Conservation (phyloP, 257 asterid genomes). For the Lantana camara region DNA sequence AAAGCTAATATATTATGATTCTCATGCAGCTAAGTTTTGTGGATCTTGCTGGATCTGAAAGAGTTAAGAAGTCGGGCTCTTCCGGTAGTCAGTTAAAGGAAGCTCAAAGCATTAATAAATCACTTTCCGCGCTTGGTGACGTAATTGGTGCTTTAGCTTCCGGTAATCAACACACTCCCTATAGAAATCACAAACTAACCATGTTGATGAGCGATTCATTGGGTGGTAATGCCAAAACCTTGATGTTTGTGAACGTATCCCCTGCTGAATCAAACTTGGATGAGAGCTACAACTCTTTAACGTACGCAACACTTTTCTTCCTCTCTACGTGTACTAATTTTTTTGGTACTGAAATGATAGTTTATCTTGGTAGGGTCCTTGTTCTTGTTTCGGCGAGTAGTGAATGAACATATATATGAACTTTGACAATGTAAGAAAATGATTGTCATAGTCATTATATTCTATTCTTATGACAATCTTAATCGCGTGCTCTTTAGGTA, state of each 20-base stretch:
- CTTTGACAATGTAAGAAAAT: too few relatives aligned
- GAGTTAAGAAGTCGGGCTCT: conserved; percentile 94
- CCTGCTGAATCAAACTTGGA: conserved; percentile 95
- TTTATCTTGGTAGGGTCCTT: too few relatives aligned
- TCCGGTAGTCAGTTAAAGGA: conserved; percentile 85
- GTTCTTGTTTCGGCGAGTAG: too few relatives aligned
- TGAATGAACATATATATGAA: too few relatives aligned
- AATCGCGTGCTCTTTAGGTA: conserved; percentile 48
- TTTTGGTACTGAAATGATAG: too few relatives aligned
- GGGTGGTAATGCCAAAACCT: conserved; percentile 96
- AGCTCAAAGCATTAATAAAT: conserved; percentile 96
- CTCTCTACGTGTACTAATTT: neutral
- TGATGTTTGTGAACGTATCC: conserved; percentile 93
- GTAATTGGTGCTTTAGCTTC: conserved; percentile 91
- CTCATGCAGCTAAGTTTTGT: conserved; percentile 86
- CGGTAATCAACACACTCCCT: conserved; percentile 88
- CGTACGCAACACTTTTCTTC: conserved; percentile 43
- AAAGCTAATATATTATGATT: neutral
- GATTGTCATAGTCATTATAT: too few relatives aligned
- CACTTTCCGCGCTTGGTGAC: conserved; percentile 97
- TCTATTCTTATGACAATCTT: neutral
- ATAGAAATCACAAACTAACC: conserved; percentile 93
- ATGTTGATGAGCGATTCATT: conserved; percentile 98
- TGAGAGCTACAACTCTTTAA: conserved; percentile 89
- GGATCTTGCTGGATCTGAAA: conserved; percentile 98